Evolutionary conservation across 352 stramenopile species (phyloP).

Genomic region (Pythium sukuiense): DNA sequence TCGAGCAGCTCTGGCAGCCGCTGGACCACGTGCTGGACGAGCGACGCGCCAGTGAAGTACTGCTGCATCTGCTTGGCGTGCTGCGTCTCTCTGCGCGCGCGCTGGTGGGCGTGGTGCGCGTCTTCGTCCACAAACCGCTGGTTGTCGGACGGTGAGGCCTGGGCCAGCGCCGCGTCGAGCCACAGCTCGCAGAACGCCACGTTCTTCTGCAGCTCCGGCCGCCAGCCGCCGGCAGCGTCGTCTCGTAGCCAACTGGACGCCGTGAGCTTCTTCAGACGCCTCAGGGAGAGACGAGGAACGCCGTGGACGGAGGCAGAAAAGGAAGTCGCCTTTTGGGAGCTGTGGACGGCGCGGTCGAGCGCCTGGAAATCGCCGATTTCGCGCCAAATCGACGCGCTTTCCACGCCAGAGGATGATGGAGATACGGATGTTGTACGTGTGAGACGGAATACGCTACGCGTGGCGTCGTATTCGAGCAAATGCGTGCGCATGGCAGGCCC

Average conservation of each 20-base stretch:
- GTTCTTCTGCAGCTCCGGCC: conserved; percentile 64
- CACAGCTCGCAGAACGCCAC: conserved; percentile 52
- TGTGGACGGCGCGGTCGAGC: conserved; percentile 23
- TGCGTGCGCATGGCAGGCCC: background rate
- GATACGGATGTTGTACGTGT: background rate
- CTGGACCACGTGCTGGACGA: conserved; percentile 45
- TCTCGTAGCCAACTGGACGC: conserved; percentile 45
- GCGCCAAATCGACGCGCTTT: conserved; percentile 8
- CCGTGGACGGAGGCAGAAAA: background rate
- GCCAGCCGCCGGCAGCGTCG: conserved; percentile 46
- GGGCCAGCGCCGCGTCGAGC: conserved; percentile 44
- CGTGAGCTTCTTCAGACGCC: conserved; percentile 60
- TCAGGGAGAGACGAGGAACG: conserved; percentile 49
- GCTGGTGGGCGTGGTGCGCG: conserved; percentile 39
- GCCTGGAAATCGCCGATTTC: conserved; percentile 26
- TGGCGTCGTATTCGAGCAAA: conserved; percentile 22
- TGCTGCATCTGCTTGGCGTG: conserved; percentile 63
- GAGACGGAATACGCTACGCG: conserved; percentile 16
- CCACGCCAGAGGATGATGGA: background rate
- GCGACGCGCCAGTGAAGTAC: conserved; percentile 58
- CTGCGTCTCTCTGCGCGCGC: conserved; percentile 14
- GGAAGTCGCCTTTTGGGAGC: background rate
- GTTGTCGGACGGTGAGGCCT: conserved; percentile 29
- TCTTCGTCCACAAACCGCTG: conserved; percentile 52
- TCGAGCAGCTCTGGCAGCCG: conserved; percentile 27